phyloP scores from a whole-genome alignment of 2,329 filamentous ascomycete species.

The Penicillium sp. region DNA sequence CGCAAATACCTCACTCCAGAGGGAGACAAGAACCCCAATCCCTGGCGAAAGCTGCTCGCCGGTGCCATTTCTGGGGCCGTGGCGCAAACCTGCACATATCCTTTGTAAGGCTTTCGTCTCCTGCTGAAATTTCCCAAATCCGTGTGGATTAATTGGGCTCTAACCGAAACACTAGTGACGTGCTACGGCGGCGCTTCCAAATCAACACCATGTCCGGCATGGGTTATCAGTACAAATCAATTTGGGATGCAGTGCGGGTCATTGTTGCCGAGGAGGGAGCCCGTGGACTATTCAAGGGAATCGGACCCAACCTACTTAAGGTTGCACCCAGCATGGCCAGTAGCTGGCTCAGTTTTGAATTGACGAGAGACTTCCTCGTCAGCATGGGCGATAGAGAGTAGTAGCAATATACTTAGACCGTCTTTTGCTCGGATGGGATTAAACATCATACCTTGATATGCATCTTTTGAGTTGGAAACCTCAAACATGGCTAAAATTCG shows the following conservation, averaged over 20 bases:
- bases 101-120: slow-evolving; percentile 68
- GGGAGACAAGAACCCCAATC: slow-evolving; percentile 79
- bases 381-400: slow-evolving; percentile 49
- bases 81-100: slow-evolving; percentile 97
- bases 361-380: slow-evolving; percentile 85
- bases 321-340: slow-evolving; percentile 98
- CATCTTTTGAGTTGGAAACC: neutral
- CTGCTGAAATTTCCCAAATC: neutral
- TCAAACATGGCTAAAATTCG: neutral
- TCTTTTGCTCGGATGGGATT: neutral
- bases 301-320: slow-evolving; percentile 92
- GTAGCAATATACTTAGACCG: slow-evolving; percentile 25
- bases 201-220: slow-evolving; percentile 99
- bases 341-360: slow-evolving; percentile 96
- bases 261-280: slow-evolving; percentile 85
- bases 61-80: slow-evolving; percentile 95
- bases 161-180: slow-evolving; percentile 63
- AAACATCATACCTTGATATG: neutral
- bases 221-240: slow-evolving; percentile 91
- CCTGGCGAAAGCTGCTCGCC: slow-evolving; percentile 79
- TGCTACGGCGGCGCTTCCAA: slow-evolving; percentile 90
- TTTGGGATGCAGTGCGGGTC: slow-evolving; percentile 78
- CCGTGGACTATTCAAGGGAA: slow-evolving; percentile 89
- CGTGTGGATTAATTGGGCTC: slow-evolving; percentile 13
- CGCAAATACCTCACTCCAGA: slow-evolving; percentile 83